Conservation (phyloP, 306 rosid genomes). For the Vachellia collinsii region DNA sequence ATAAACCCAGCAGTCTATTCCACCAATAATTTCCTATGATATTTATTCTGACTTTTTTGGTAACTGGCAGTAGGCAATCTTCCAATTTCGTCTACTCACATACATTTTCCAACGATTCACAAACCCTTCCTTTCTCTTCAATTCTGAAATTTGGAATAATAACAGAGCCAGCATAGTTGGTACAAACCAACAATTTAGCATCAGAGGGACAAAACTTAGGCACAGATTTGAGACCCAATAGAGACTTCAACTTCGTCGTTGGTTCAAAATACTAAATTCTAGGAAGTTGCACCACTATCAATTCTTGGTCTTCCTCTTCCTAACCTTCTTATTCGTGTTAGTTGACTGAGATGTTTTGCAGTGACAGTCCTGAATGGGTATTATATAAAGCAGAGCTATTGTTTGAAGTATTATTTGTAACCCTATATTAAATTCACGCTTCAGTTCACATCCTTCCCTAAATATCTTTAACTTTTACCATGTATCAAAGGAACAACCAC, state of each 20-base stretch:
- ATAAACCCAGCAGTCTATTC: neutral
- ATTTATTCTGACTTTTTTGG: constrained; percentile 13
- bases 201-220: neutral
- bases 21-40: neutral
- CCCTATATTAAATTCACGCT: constrained; percentile 27
- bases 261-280: neutral
- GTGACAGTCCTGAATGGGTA: constrained; percentile 28
- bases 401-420: neutral
- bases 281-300: constrained; percentile 1
- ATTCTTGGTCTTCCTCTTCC: neutral
- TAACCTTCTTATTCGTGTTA: neutral
- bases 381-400: neutral
- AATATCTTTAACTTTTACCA: constrained; percentile 3
- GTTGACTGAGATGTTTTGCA: constrained; percentile 23
- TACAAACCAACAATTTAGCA: neutral
- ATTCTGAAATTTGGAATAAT: neutral
- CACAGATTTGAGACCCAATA: neutral
- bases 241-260: neutral
- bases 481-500: constrained; percentile 31
- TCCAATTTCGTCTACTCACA: neutral
- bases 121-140: neutral
- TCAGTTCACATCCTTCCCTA: constrained; percentile 18
- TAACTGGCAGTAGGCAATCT: constrained; percentile 3
- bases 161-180: constrained; percentile 9
- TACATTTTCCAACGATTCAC: neutral